A percentile compares a stretch with the other conserved stretches of the same genome.
These are phyloP conservation scores for Elaeagnus macrophylla DNA, from an alignment of 306 rosid species.

Conservation along the genomic window DNA sequence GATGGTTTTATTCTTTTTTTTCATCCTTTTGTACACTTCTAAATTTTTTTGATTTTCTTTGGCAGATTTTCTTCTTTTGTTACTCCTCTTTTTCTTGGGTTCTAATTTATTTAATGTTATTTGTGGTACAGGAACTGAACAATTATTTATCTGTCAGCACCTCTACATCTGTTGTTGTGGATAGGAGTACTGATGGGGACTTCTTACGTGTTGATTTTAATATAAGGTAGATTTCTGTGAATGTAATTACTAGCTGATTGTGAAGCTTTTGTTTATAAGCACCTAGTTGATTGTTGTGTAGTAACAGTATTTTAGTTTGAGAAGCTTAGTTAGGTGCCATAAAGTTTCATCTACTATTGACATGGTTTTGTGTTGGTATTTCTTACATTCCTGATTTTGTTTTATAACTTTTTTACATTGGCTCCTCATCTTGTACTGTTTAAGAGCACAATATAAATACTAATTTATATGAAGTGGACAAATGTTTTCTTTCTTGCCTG, in stretches of 20 bases:
- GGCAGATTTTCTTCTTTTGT: background rate
- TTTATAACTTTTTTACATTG: background rate
- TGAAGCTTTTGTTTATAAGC: constrained; percentile 4
- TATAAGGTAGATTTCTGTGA: constrained; percentile 51
- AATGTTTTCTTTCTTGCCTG: constrained; percentile 1
- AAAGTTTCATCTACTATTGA: background rate
- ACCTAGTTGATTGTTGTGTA: too few species aligned
- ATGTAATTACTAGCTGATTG: constrained; percentile 12
- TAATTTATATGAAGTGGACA: background rate
- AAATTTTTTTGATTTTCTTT: background rate
- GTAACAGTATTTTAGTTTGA: background rate
- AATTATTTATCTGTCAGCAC: constrained; percentile 74
- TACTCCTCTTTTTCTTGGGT: background rate
- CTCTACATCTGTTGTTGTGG: constrained; percentile 84
- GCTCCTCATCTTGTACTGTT: background rate
- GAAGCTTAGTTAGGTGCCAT: background rate
- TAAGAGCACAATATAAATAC: background rate
- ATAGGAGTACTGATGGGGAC: constrained; percentile 81
- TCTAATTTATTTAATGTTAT: background rate
- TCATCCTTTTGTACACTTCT: background rate
- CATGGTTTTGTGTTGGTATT: background rate
- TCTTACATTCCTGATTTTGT: too few species aligned
- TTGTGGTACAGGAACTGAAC: constrained; percentile 67
- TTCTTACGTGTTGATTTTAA: constrained; percentile 77
- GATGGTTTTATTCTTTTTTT: background rate